These are phyloP conservation scores for Candida pseudoglaebosa DNA, from an alignment of 805 yeast genomes.

Conservation along the genomic window DNA sequence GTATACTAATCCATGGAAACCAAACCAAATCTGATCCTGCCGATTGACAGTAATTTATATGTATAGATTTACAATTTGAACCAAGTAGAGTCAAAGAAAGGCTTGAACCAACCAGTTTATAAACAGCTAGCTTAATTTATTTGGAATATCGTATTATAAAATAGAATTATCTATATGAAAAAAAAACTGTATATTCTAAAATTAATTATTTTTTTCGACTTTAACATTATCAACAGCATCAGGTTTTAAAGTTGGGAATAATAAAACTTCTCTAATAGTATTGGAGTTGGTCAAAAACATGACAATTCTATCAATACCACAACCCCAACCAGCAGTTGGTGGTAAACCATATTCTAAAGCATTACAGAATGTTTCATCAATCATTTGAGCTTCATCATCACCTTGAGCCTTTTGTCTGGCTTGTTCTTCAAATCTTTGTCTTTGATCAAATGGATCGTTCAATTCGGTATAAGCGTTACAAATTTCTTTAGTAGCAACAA, in stretches of 20 bases:
- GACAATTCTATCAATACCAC: slow-evolving; percentile 97
- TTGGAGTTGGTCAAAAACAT: slow-evolving; percentile 97
- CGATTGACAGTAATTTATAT: too few species aligned
- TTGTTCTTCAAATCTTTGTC: slow-evolving; percentile 96
- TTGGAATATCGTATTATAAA: slow-evolving; percentile 1
- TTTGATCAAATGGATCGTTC: slow-evolving; percentile 98
- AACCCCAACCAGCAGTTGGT: slow-evolving; percentile 99
- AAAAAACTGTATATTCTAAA: neutral
- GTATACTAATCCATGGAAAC: too few species aligned
- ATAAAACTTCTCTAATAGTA: slow-evolving; percentile 93
- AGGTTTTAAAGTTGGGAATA: slow-evolving; percentile 99
- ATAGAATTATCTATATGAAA: slow-evolving; percentile 1
- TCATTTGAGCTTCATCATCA: slow-evolving; percentile 96
- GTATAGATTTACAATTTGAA: too few species aligned
- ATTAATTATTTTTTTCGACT: slow-evolving; percentile 27
- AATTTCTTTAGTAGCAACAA: slow-evolving; percentile 97
- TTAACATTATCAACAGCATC: slow-evolving; percentile 44
- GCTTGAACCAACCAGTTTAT: too few species aligned
- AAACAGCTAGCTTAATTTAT: too few species aligned
- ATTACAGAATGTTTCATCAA: slow-evolving; percentile 95
- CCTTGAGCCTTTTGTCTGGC: slow-evolving; percentile 98
- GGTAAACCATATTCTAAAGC: slow-evolving; percentile 98
- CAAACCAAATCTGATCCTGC: too few species aligned
- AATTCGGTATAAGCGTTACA: slow-evolving; percentile 98
- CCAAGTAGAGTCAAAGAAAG: too few species aligned